Evolutionary conservation across 306 rosid genomes (phyloP).

Genomic region (Leucaena leucocephala): DNA sequence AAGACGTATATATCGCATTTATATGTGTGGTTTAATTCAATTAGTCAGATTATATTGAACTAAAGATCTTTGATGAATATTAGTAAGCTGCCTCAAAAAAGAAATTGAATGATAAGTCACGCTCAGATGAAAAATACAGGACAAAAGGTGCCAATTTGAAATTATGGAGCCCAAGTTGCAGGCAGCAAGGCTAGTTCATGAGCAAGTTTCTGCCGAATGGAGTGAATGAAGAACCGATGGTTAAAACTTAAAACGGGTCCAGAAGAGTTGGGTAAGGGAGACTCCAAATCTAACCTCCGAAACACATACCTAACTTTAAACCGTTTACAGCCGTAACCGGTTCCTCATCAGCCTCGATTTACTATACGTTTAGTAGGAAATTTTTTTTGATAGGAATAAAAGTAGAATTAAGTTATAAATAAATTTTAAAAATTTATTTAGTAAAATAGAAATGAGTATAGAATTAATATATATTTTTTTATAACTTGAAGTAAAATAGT

Average conservation of each 20-base stretch:
- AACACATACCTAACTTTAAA: background rate
- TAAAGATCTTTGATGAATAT: background rate
- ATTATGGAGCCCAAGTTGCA: background rate
- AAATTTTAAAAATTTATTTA: too few species aligned
- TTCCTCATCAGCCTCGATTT: background rate
- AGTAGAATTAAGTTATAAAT: too few species aligned
- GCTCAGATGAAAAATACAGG: background rate
- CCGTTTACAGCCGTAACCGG: background rate
- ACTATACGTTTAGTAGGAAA: too few species aligned
- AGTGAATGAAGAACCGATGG: background rate
- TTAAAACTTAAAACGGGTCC: background rate
- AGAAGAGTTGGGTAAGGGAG: slow-evolving; percentile 1
- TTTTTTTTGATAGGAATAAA: too few species aligned
- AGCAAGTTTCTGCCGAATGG: background rate
- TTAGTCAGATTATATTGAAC: background rate
- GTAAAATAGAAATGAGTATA: too few species aligned
- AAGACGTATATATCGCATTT: background rate
- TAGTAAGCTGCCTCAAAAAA: background rate
- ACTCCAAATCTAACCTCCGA: slow-evolving; percentile 5
- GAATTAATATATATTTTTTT: too few species aligned
- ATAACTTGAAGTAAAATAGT: too few species aligned
- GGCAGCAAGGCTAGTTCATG: background rate
- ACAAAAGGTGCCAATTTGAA: slow-evolving; percentile 1
- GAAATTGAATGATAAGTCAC: background rate
- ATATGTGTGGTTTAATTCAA: background rate